Conservation (phyloP, 2,329 filamentous ascomycete species). For the Lomentospora prolificans region DNA sequence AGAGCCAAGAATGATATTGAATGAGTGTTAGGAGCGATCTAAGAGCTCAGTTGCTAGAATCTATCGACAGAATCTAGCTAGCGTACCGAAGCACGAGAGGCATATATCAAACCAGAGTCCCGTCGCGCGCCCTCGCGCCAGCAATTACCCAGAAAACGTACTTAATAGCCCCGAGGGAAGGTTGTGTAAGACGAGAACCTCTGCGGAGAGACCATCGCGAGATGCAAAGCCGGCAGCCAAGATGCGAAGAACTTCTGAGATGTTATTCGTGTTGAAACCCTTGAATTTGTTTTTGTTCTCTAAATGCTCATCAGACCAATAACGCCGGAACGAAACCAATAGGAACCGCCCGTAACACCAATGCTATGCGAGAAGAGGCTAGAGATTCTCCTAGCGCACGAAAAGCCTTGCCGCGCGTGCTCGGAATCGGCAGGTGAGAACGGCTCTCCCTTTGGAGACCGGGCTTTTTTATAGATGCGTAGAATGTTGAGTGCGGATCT, state of each 20-base stretch:
- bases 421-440: neutral
- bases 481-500: too few species aligned
- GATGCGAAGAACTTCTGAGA: neutral
- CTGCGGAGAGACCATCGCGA: neutral
- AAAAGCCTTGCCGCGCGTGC: neutral
- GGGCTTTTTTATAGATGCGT: neutral
- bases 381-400: neutral
- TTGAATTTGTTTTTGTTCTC: neutral
- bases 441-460: neutral
- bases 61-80: neutral
- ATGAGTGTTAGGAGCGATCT: neutral
- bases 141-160: neutral
- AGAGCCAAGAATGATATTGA: neutral
- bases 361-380: neutral
- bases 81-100: too few species aligned
- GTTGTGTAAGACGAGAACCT: neutral
- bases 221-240: neutral
- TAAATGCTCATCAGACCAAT: neutral
- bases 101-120: neutral
- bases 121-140: neutral
- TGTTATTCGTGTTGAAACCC: neutral
- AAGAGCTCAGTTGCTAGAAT: neutral
- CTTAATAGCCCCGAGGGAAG: neutral
- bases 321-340: neutral
- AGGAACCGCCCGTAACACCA: neutral